A percentile compares a stretch with the other conserved stretches of the same genome.
Conservation (phyloP, 768 basidiomycete genomes). For the Phlegmacium glaucopus region DNA sequence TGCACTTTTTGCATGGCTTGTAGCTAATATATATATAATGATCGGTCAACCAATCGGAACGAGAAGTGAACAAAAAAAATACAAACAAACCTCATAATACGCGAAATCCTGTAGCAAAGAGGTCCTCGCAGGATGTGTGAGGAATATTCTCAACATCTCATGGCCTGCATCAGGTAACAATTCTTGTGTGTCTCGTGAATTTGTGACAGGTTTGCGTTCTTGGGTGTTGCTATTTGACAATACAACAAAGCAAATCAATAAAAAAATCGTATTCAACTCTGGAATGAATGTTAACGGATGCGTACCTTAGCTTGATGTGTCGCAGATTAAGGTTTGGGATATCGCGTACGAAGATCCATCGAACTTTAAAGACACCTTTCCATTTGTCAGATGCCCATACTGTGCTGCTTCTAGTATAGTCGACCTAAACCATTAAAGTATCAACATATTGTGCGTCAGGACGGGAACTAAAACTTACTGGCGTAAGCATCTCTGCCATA, state of each 20-base stretch:
- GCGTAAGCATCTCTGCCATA: constrained; percentile 97
- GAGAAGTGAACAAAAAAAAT: not conserved
- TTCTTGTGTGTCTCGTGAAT: constrained; percentile 97
- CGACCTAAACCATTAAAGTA: constrained; percentile 52
- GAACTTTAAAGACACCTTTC: constrained; percentile 99
- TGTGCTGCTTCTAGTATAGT: constrained; percentile 90
- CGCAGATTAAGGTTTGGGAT: constrained; percentile 87
- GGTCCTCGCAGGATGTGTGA: constrained; percentile 89
- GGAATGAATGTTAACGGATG: constrained; percentile 3
- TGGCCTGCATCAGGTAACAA: constrained; percentile 93
- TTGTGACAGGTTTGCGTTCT: constrained; percentile 97
- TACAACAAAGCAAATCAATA: constrained; percentile 13
- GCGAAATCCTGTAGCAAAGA: constrained; percentile 92
- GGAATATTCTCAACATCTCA: constrained; percentile 95
- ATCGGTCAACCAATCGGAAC: not conserved
- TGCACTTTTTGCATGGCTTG: constrained; percentile 81
- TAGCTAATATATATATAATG: constrained; percentile 43
- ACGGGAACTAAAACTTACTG: constrained; percentile 43
- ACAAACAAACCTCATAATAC: constrained; percentile 74
- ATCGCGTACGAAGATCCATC: constrained; percentile 97
- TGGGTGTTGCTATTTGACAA: constrained; percentile 75
- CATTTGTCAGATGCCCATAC: constrained; percentile 99
- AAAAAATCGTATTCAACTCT: not conserved
- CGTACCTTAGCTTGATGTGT: constrained; percentile 85
- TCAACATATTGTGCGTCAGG: not conserved